A percentile compares a stretch with the other conserved stretches of the same genome.
phyloP scores from a whole-genome alignment of 2,329 filamentous ascomycete genomes.

The Magnaporthales sp. region DNA sequence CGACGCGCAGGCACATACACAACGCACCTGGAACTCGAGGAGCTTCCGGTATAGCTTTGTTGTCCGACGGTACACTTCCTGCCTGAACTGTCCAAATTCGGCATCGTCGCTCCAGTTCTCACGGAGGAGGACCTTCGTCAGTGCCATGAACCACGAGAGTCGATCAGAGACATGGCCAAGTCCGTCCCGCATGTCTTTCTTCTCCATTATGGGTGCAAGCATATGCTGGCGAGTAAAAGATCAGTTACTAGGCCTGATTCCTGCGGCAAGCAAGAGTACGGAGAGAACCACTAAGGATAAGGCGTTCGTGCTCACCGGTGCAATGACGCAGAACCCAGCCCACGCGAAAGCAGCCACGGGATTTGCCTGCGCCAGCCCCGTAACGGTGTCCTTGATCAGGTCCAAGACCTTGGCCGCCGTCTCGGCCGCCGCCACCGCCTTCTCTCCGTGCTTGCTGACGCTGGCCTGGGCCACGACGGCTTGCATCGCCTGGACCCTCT shows the following conservation, averaged over 20 bases:
- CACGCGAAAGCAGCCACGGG: not conserved
- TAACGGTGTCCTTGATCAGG: not conserved
- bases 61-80: not conserved
- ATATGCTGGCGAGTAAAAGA: not conserved
- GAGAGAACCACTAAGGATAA: not conserved
- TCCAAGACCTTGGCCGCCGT: not conserved
- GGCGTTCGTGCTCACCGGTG: not conserved
- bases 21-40: too few relatives aligned
- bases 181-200: not conserved
- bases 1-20: too few relatives aligned
- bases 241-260: not conserved
- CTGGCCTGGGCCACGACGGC: not conserved
- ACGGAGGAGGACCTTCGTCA: not conserved
- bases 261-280: not conserved
- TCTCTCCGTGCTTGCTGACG: not conserved
- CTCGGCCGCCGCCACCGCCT: not conserved
- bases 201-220: not conserved
- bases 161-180: not conserved
- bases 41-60: too few relatives aligned
- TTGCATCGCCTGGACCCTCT: conserved; percentile 1
- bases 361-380: not conserved
- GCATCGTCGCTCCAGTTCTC: not conserved
- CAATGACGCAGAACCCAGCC: not conserved
- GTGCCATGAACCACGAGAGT: not conserved
- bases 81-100: not conserved